phyloP scores from a whole-genome alignment of 148 eudicot genomes.

The Polygonum aviculare region DNA sequence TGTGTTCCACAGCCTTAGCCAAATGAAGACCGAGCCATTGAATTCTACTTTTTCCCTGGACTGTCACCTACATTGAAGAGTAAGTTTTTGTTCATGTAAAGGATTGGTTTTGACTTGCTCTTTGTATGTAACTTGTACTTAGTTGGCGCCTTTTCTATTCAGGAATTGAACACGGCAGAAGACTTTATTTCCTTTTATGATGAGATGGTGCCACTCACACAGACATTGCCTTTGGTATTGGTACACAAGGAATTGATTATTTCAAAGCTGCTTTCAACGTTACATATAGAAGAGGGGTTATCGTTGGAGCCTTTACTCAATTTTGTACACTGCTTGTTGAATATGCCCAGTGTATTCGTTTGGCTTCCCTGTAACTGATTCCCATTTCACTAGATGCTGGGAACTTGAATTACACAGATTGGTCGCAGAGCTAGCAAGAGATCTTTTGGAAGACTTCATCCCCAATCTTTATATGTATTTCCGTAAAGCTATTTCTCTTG shows the following conservation, averaged over 20 bases:
- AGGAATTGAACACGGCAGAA: conserved; percentile 70
- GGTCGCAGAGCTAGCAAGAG: conserved; percentile 83
- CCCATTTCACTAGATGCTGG: background rate
- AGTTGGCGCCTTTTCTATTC: background rate
- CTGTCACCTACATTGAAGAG: too few relatives aligned
- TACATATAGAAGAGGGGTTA: conserved; percentile 56
- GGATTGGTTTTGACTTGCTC: background rate
- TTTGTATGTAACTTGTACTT: background rate
- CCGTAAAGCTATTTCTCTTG: too few relatives aligned
- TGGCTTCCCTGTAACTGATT: background rate
- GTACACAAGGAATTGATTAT: conserved; percentile 23
- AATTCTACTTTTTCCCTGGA: too few relatives aligned
- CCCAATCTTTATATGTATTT: too few relatives aligned
- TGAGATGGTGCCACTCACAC: too few relatives aligned
- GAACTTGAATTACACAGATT: conserved; percentile 40
- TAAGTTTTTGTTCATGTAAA: too few relatives aligned
- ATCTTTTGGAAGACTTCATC: conserved; percentile 35
- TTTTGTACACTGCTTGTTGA: conserved; percentile 14
- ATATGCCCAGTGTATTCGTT: background rate
- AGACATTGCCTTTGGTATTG: too few relatives aligned
- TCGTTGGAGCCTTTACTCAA: conserved; percentile 88
- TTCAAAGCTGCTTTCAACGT: conserved; percentile 50
- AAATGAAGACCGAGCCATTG: too few relatives aligned
- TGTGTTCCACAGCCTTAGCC: too few relatives aligned
- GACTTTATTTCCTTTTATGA: too few relatives aligned